Conservation (phyloP, 2,329 filamentous ascomycete species). For the Apiospora saccharicola region DNA sequence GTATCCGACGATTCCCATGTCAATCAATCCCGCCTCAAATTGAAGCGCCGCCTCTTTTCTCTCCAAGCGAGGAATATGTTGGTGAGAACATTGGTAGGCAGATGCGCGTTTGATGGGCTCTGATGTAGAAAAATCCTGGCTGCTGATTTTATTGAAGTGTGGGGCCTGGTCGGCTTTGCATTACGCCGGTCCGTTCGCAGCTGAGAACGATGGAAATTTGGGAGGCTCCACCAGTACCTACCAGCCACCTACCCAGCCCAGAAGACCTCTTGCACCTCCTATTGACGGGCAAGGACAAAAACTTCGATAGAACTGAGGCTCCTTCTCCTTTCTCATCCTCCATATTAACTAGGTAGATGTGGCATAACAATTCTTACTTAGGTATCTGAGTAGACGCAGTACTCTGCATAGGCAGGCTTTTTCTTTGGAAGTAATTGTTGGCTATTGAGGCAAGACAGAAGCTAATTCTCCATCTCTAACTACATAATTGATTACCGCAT, state of each 20-base stretch:
- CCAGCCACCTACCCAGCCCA: not conserved
- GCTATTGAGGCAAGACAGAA: not conserved
- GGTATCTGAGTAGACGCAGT: not conserved
- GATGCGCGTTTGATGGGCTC: not conserved
- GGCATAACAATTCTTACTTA: not conserved
- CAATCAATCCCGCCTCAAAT: not conserved
- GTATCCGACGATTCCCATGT: not conserved
- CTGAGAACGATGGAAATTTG: not conserved
- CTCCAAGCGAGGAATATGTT: not conserved
- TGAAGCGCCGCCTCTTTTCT: not conserved
- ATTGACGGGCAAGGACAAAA: not conserved
- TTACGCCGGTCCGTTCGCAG: slow-evolving; percentile 11
- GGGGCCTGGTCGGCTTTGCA: slow-evolving; percentile 4
- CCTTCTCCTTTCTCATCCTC: too few species aligned
- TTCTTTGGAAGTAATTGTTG: not conserved
- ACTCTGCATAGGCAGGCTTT: not conserved
- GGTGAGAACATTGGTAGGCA: not conserved
- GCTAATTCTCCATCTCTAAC: slow-evolving; percentile 13
- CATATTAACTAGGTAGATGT: not conserved
- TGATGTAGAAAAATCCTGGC: slow-evolving; percentile 9
- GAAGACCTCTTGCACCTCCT: too few species aligned
- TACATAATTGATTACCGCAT: slow-evolving; percentile 3
- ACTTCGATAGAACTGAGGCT: too few species aligned
- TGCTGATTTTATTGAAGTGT: not conserved
- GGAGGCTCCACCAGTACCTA: not conserved